Conservation (phyloP, 257 asterid species). For the Penstemon eatonii region DNA sequence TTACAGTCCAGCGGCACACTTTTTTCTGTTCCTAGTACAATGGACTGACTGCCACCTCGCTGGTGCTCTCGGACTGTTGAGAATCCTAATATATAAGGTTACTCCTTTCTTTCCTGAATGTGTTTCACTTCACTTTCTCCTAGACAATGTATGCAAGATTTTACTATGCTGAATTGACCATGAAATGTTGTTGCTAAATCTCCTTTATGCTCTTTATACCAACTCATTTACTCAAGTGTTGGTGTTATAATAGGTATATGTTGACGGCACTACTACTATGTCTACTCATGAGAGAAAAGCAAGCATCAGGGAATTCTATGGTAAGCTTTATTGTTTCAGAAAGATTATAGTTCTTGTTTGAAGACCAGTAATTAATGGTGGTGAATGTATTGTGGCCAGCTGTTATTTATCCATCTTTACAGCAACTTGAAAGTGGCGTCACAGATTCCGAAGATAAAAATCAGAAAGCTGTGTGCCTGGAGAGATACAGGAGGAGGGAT, state of each 20-base stretch:
- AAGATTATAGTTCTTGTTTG: conserved; percentile 3
- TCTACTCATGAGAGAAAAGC: conserved; percentile 93
- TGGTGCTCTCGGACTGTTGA: conserved; percentile 90
- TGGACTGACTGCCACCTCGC: conserved; percentile 97
- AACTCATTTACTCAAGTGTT: conserved; percentile 11
- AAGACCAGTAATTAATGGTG: background rate
- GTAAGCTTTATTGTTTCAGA: conserved; percentile 39
- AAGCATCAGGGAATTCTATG: conserved; percentile 88
- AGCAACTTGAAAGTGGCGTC: conserved; percentile 86
- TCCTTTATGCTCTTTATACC: conserved; percentile 10
- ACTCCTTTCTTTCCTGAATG: conserved; percentile 8
- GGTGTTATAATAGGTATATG: conserved; percentile 68
- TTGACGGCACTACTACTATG: conserved; percentile 96
- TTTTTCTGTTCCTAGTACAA: conserved; percentile 85
- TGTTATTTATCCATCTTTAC: conserved; percentile 83
- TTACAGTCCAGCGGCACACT: conserved; percentile 90
- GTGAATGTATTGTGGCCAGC: conserved; percentile 47
- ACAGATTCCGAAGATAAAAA: conserved; percentile 82
- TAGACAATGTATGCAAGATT: background rate
- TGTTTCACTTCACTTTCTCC: background rate
- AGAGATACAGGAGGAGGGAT: conserved; percentile 79
- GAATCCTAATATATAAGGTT: conserved; percentile 90
- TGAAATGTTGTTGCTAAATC: conserved; percentile 5
- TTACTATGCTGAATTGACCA: no score
- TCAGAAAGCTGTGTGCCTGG: conserved; percentile 72